Percentiles rank a stretch among this genome's conserved stretches.
phyloP scores from a whole-genome alignment of 495 filamentous ascomycete species.

The Aspergillus incahuasiensis region DNA sequence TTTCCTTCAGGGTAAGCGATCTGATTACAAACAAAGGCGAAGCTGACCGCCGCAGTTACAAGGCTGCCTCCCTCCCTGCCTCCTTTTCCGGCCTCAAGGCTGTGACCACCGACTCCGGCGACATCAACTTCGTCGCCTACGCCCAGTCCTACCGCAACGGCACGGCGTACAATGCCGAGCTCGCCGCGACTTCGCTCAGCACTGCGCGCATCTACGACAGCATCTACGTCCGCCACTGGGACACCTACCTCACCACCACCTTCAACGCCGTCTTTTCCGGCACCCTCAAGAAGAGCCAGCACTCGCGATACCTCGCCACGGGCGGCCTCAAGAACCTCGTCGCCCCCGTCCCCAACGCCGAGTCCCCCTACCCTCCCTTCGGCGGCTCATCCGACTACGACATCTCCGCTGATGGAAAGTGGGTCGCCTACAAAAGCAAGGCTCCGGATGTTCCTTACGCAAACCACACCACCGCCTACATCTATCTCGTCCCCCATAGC shows the following conservation, averaged over 20 bases:
- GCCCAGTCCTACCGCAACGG: constrained; percentile 58
- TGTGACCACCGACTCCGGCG: constrained; percentile 47
- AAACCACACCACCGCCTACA: constrained; percentile 36
- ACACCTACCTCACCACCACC: constrained; percentile 54
- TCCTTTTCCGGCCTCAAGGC: constrained; percentile 64
- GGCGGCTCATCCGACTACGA: constrained; percentile 39
- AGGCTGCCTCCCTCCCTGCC: constrained; percentile 54
- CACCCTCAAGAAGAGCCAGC: constrained; percentile 22
- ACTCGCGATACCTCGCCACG: constrained; percentile 12
- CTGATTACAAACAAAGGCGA: neutral
- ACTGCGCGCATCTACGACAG: constrained; percentile 63
- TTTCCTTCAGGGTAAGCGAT: constrained; percentile 25
- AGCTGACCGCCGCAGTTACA: constrained; percentile 33
- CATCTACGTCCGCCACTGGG: constrained; percentile 77
- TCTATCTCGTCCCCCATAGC: constrained; percentile 38
- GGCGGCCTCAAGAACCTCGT: constrained; percentile 39
- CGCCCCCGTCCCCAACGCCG: constrained; percentile 38
- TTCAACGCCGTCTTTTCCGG: constrained; percentile 47
- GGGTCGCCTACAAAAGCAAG: constrained; percentile 42
- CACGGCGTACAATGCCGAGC: constrained; percentile 54
- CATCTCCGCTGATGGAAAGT: constrained; percentile 35
- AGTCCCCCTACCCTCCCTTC: constrained; percentile 42
- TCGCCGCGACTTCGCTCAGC: constrained; percentile 50
- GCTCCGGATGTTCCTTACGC: constrained; percentile 35
- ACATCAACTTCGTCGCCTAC: constrained; percentile 57